Conservation (phyloP, 352 stramenopile species). For the Phytophthora multivora region DNA sequence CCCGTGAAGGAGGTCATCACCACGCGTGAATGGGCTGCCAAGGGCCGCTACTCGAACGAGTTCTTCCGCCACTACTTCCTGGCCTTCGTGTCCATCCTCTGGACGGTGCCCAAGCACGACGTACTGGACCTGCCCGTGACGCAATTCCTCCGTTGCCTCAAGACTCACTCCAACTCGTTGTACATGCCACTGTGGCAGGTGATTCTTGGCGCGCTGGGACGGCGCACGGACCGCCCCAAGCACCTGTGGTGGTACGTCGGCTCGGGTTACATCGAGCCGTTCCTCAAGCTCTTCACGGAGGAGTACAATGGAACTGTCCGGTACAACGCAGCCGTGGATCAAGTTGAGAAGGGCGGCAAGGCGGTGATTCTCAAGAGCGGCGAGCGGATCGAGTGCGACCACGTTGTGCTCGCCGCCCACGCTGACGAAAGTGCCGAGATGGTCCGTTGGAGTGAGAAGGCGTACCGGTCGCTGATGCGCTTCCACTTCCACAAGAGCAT, state of each 20-base stretch:
- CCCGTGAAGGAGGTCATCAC: conserved; percentile 76
- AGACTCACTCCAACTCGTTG: conserved; percentile 87
- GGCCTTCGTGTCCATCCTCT: conserved; percentile 86
- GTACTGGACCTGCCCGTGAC: conserved; percentile 82
- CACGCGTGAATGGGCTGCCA: conserved; percentile 75
- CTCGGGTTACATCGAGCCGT: conserved; percentile 83
- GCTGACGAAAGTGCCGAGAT: conserved; percentile 79
- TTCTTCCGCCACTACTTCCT: conserved; percentile 91
- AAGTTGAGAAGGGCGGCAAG: conserved; percentile 81
- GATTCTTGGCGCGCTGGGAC: conserved; percentile 70
- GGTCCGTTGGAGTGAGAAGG: conserved; percentile 71
- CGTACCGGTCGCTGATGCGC: conserved; percentile 73
- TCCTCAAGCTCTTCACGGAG: conserved; percentile 87
- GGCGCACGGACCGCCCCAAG: conserved; percentile 78
- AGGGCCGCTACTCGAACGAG: conserved; percentile 76
- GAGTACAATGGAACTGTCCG: conserved; percentile 80
- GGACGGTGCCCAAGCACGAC: conserved; percentile 85
- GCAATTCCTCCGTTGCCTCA: conserved; percentile 88
- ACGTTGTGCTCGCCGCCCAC: conserved; percentile 85
- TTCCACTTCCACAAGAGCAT: conserved; percentile 89
- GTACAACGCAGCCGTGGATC: conserved; percentile 71
- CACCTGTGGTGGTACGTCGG: conserved; percentile 88
- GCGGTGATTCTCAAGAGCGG: conserved; percentile 70
- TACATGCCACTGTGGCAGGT: conserved; percentile 90
- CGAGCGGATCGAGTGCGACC: conserved; percentile 83